Evolutionary conservation across 2,329 filamentous ascomycete genomes (phyloP), one percentile per base, ranked within the genome.

Genomic region (Helotiales sp.): DNA sequence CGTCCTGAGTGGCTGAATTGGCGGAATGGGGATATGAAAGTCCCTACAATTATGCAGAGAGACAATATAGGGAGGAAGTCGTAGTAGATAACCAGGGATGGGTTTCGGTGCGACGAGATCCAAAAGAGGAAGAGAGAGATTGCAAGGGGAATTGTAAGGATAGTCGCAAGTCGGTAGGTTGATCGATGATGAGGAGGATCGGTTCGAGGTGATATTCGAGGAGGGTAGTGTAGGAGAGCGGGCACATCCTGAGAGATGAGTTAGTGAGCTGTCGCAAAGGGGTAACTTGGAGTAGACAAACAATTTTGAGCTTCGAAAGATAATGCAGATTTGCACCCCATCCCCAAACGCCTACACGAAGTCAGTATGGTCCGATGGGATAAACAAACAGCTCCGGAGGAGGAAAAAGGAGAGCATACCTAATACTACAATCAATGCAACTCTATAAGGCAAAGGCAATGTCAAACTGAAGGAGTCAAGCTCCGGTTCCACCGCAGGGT

Each of bases 301-400:
- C 84, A 77, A 99, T 96, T 71, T 89, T 89, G 69, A 86, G 79
- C 58, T 85, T 76, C 68, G 88, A 81, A 59, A 98, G 86, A 76
- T 91, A 93, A 72, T 97, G 92, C 38, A 98, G 84, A 77, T 97
- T 98, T 67, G 89, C 75, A 64, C 88, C 92, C 92, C 93, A 99
- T 72, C 91, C 92, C 93, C 93, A 98, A 69, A 96, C 87, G 66
- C 91, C 92, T 96, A 65, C 60, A 57, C 48, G 36, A 19, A 46
- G 55, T 67, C 48, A 66, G 59, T 50, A 46, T 38, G 57, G 38
- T 50, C 15, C 56, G 24, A 36, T 38, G 50, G 53, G 25, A 22
- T 27, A 6, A 9, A 52, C 31, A 47, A 47, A 48, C 13, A 5
- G 22, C 40, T n/a, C 7, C 9, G 22, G 3, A 24, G 44, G 38